Conservation (phyloP, 2,329 filamentous ascomycete species). For the Aspergillus pseudotamarii region DNA sequence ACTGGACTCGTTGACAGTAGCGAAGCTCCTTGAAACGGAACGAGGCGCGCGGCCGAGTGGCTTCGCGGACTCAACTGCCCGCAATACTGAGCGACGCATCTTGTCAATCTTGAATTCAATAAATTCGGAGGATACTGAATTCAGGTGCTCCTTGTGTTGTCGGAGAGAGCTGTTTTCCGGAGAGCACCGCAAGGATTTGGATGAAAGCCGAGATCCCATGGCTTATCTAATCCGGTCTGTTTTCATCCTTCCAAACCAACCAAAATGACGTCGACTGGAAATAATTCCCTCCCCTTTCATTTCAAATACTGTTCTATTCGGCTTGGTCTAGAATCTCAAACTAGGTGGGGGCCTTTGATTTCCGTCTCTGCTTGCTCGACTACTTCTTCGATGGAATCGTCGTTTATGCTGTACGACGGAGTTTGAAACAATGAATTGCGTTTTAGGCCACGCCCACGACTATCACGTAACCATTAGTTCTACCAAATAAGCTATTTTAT, state of each 20-base stretch:
- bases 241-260: not conserved
- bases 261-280: not conserved
- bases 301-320: too few species aligned
- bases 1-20: slow-evolving; percentile 35
- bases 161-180: slow-evolving; percentile 16
- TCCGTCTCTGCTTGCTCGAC: not conserved
- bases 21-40: slow-evolving; percentile 38
- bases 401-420: not conserved
- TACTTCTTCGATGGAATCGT: not conserved
- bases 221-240: slow-evolving; percentile 34
- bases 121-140: slow-evolving; percentile 4
- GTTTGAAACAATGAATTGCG: not conserved
- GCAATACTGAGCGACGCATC: slow-evolving; percentile 46
- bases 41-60: slow-evolving; percentile 38
- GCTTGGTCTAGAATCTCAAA: not conserved
- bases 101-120: slow-evolving; percentile 16
- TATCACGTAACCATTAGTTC: not conserved
- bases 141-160: slow-evolving; percentile 14
- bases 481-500: not conserved
- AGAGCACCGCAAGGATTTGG: slow-evolving; percentile 22
- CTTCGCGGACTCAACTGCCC: slow-evolving; percentile 42
- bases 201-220: slow-evolving; percentile 8
- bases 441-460: not conserved
- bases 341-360: not conserved
- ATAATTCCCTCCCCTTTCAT: not conserved